phyloP scores from a whole-genome alignment of 257 asterid genomes.

The Solanum corneliomulleri region DNA sequence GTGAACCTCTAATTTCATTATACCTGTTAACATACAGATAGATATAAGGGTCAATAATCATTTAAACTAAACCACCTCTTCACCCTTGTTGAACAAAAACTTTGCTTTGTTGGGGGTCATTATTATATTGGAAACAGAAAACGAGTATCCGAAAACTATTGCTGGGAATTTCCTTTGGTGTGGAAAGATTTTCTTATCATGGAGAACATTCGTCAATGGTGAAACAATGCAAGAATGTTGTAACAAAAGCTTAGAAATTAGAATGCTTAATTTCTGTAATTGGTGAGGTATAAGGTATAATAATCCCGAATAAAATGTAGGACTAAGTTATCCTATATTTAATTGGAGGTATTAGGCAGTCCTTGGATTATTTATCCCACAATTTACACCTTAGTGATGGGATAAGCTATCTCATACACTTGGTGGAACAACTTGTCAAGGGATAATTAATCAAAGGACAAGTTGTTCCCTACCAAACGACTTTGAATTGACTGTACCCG shows the following conservation, averaged over 20 bases:
- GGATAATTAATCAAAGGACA: too few species aligned
- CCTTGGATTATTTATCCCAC: too few species aligned
- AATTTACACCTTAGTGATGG: too few species aligned
- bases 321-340: too few species aligned
- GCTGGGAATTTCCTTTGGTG: background rate
- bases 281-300: too few species aligned
- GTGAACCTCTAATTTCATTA: background rate
- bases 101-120: background rate
- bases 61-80: background rate
- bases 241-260: background rate
- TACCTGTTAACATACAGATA: background rate
- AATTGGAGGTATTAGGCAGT: too few species aligned
- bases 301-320: too few species aligned
- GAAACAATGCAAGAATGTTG: background rate
- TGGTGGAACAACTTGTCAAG: too few species aligned
- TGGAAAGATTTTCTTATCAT: background rate
- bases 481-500: too few species aligned
- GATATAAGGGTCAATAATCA: background rate
- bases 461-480: too few species aligned
- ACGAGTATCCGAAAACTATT: background rate
- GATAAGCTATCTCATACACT: too few species aligned
- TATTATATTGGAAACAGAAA: background rate
- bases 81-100: background rate
- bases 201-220: background rate
- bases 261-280: too few species aligned